Conservation (phyloP, 768 basidiomycete species). For the Glaciozyma martinii region DNA sequence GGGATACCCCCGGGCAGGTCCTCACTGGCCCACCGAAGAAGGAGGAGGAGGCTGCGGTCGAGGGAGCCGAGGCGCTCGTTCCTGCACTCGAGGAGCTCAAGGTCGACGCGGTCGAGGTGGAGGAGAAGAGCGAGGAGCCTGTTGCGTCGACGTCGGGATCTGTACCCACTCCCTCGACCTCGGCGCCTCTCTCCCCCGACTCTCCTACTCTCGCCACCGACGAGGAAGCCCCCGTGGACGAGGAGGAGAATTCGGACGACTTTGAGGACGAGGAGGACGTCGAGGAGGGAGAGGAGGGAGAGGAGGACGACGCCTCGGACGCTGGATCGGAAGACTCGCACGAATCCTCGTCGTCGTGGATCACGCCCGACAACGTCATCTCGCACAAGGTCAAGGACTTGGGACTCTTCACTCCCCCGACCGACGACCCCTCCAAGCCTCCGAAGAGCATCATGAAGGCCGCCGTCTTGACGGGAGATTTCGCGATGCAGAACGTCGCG, state of each 20-base stretch:
- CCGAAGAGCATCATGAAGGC: constrained; percentile 45
- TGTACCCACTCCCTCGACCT: neutral
- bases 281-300: constrained; percentile 34
- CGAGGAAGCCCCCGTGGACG: neutral
- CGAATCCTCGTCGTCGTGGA: constrained; percentile 90
- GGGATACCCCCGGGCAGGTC: constrained; percentile 36
- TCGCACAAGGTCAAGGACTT: constrained; percentile 80
- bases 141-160: neutral
- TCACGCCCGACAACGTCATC: constrained; percentile 78
- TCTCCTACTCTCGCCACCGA: neutral
- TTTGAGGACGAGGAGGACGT: constrained; percentile 29
- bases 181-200: neutral
- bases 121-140: constrained; percentile 9
- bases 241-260: constrained; percentile 14
- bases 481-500: constrained; percentile 96
- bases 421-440: constrained; percentile 26
- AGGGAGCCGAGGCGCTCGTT: constrained; percentile 22
- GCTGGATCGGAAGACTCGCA: constrained; percentile 43
- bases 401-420: constrained; percentile 59
- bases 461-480: constrained; percentile 97
- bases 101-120: constrained; percentile 1
- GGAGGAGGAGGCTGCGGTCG: constrained; percentile 35
- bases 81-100: neutral
- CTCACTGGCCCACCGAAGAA: constrained; percentile 36
- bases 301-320: constrained; percentile 65